Evolutionary conservation across 305 asterid species (phyloP), one percentile per base, ranked within the genome.

Genomic region (Stenogyne calaminthoides): DNA sequence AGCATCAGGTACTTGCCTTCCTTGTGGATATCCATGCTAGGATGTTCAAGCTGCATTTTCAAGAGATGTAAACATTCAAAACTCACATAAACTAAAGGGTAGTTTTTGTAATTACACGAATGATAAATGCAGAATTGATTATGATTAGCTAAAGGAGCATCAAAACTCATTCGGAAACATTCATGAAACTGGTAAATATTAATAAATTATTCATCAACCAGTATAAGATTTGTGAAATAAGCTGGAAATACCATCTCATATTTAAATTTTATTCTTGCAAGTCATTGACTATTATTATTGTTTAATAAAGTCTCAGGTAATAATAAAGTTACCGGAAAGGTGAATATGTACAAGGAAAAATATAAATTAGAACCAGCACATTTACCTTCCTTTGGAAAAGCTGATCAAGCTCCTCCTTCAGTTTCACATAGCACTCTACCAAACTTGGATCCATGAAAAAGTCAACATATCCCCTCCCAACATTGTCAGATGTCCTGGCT

Each of bases 1-100:
- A 85, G 94, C 96, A 95, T 84, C 12, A 95, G 91, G 87, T 92
- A 95, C 80, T 89, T 92, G 59, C 98, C 99, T 85, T 88, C 96
- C 88, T 87, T 90, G 87, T 90, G 90, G 81, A 95, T 88, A 83
- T 95, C 99, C 63, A 86, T 72, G 77, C 76, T 67, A 16, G 98
- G 97, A 84, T 92, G 80, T 84, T 88, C 80, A 65, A 92, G 93
- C 98, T 95, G 96, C 80, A 82, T 22, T 54, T 54, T 44, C 76
- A 19, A 71, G 29, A 70, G 34, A 63, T 20, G 37, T 22, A 0
- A 44, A 27, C 44, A 78, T 18, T 40, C 40, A 44, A 22, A 63
- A 39, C 63, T 47, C 58, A 62, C 56, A 46, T 20, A 61, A 11
- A 52, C 68, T 16, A 39, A 52, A 6, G 58, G 27, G 4, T 15